Conservation (phyloP, 176 grass and related monocot species). For the Eleusine indica region DNA sequence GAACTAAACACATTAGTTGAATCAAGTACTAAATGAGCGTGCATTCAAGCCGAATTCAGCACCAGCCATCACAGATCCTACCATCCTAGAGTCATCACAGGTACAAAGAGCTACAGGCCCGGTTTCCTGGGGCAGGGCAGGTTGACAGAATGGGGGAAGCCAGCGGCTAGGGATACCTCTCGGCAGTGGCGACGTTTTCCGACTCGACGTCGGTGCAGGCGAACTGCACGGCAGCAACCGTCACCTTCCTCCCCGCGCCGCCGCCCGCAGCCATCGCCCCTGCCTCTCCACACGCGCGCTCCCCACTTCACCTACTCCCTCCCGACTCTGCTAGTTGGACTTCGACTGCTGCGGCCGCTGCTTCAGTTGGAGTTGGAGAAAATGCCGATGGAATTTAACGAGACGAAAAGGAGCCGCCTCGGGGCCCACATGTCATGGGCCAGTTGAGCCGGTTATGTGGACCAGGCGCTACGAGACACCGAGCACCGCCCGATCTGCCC, state of each 20-base stretch:
- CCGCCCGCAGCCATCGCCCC: constrained; percentile 46
- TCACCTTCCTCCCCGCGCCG: constrained; percentile 63
- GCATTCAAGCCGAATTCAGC: background rate
- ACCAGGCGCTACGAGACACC: background rate
- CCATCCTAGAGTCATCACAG: background rate
- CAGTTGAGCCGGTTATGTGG: background rate
- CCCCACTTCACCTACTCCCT: constrained; percentile 1
- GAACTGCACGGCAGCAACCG: constrained; percentile 90
- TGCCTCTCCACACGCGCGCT: background rate
- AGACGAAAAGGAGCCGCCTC: background rate
- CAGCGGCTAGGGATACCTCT: constrained; percentile 53
- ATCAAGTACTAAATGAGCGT: background rate
- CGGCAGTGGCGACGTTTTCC: constrained; percentile 78
- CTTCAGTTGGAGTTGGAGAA: background rate
- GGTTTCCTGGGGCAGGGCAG: background rate
- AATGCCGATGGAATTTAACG: background rate
- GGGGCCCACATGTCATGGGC: background rate
- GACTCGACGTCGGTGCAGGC: constrained; percentile 78
- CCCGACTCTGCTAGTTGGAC: background rate
- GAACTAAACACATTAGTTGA: background rate
- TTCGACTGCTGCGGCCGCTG: background rate
- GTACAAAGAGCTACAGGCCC: background rate
- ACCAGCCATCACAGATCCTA: background rate
- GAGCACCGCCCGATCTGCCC: background rate
- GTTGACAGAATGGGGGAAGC: background rate